These are phyloP conservation scores for Ceriops decandra DNA, from an alignment of 345 rosid genomes.

Conservation along the genomic window DNA sequence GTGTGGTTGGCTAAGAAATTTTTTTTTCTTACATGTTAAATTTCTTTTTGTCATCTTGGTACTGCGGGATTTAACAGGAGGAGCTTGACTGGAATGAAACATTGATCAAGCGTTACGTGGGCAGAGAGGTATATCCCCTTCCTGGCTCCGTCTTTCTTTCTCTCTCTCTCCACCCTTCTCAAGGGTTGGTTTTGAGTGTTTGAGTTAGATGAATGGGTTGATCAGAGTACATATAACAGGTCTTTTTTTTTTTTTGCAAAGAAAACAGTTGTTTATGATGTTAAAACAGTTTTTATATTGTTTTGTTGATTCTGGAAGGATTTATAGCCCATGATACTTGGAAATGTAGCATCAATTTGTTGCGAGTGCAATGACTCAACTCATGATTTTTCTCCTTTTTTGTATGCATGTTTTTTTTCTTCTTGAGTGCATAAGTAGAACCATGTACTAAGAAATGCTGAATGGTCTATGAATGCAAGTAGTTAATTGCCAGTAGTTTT, in stretches of 20 bases:
- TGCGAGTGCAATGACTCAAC: not conserved
- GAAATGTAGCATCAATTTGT: not conserved
- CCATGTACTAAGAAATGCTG: not conserved
- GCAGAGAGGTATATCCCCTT: constrained; percentile 64
- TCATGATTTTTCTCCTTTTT: not conserved
- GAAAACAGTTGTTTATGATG: not conserved
- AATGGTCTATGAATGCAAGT: not conserved
- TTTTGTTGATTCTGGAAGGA: not conserved
- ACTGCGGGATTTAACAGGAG: constrained; percentile 46
- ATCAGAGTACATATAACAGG: not conserved
- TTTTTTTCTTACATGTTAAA: not conserved
- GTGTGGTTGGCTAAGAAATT: too few relatives aligned
- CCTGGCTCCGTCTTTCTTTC: not conserved
- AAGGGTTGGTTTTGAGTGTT: not conserved
- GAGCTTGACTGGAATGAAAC: constrained; percentile 78
- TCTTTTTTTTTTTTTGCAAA: not conserved
- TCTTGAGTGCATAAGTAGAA: not conserved
- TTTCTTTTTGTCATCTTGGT: not conserved
- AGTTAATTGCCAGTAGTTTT: not conserved
- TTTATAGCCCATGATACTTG: not conserved
- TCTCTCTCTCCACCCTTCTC: not conserved
- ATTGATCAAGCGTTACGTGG: constrained; percentile 61
- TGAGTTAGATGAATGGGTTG: not conserved
- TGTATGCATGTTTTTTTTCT: not conserved
- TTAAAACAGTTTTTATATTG: not conserved